Evolutionary conservation across 805 yeast species (phyloP), one percentile per base, ranked within the genome.

Genomic region (Kuraishia cidri): DNA sequence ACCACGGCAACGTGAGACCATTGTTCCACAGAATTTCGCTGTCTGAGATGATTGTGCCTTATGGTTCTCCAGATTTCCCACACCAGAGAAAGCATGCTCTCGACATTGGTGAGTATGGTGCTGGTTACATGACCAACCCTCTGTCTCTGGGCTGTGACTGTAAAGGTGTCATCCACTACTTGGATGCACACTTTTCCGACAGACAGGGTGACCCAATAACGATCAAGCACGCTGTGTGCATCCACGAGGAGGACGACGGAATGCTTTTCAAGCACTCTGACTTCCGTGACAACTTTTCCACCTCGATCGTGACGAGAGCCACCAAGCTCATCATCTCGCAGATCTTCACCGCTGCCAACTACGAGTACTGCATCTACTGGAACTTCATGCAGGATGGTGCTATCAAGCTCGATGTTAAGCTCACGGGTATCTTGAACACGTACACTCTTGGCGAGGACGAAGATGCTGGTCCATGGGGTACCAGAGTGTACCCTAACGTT

Each of bases 31-130:
- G 92, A 57, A 66, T 81, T 47, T 81, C 90, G 3, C 61, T 81
- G 38, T 65, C 81, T 24, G 92, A 81, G 62, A 81, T 82, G 90
- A 77, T 82, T 59, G 92, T 82, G 38, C 92, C 92, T 16, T 82
- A 82, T 49, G 92, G 92, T 35, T 65, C 66, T 40, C 92, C 92
- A 37, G 79, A 73, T 43, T 75, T 68, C 60, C 88, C 87, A 35
- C 90, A 81, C 54, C 87, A 81, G 51, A 69, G 92, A 61, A 82
- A 82, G 58, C 92, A 82, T 48, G 92, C 92, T 28, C 73, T 82
- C 58, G 92, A 82, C 59, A 75, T 82, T 44, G 92, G 92, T 54
- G 92, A 82, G 56, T 81, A 81, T 53, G 92, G 92, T 61, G 90
- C 87, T 40, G 92, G 92, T 50, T 74, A 75, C 63, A 75, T 82